Conservation (phyloP, 2,329 filamentous ascomycete species). For the Podosphaera aphanis region DNA sequence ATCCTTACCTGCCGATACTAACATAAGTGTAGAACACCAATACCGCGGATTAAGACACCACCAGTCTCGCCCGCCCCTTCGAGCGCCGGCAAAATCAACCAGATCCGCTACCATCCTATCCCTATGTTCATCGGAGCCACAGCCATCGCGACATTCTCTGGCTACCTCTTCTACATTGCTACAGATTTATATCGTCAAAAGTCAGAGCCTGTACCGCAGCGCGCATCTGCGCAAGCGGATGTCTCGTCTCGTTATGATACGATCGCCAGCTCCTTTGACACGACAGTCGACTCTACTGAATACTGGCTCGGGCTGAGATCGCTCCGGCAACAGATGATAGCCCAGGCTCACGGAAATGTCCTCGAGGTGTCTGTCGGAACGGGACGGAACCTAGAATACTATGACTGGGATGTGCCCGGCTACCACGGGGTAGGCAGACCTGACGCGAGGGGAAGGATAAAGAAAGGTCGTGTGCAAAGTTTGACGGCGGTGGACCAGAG, state of each 20-base stretch:
- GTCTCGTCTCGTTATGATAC: slow-evolving; percentile 14
- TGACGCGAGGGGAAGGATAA: slow-evolving; percentile 7
- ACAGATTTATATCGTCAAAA: slow-evolving; percentile 12
- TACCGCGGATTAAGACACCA: background rate
- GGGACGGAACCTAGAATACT: slow-evolving; percentile 35
- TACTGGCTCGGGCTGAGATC: slow-evolving; percentile 29
- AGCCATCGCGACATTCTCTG: slow-evolving; percentile 2
- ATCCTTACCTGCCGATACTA: background rate
- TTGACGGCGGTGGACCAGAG: slow-evolving; percentile 41
- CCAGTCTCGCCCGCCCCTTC: background rate
- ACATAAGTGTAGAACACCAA: background rate
- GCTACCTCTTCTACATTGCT: slow-evolving; percentile 16
- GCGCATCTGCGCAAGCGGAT: slow-evolving; percentile 9
- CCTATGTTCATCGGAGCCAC: background rate
- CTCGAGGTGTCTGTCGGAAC: slow-evolving; percentile 40
- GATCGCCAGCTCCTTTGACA: slow-evolving; percentile 31
- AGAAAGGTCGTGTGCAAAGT: slow-evolving; percentile 21
- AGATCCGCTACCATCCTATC: background rate
- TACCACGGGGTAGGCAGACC: slow-evolving; percentile 8
- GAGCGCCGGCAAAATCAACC: background rate
- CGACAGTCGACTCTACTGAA: slow-evolving; percentile 32
- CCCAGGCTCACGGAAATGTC: slow-evolving; percentile 28
- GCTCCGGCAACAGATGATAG: slow-evolving; percentile 26
- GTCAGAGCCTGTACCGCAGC: slow-evolving; percentile 9
- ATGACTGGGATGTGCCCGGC: slow-evolving; percentile 25